phyloP scores from a whole-genome alignment of 352 stramenopile genomes.

The Globisporangium takayamanum region DNA sequence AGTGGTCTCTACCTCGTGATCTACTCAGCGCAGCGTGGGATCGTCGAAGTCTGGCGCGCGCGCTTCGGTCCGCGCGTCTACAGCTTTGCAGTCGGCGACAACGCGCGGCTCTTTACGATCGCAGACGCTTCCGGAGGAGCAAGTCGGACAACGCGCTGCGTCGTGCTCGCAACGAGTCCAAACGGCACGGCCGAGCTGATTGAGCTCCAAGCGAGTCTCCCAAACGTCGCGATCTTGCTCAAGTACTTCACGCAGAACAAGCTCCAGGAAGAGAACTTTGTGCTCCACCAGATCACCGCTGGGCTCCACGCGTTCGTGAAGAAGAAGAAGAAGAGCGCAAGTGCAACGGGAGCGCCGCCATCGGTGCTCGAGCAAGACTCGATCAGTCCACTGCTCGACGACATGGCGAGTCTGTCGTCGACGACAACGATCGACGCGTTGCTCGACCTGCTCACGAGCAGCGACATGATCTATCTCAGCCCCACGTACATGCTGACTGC shows the following conservation, averaged over 20 bases:
- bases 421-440: conserved; percentile 61
- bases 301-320: conserved; percentile 67
- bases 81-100: conserved; percentile 61
- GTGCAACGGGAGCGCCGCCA: conserved; percentile 16
- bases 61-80: conserved; percentile 70
- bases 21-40: conserved; percentile 76
- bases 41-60: conserved; percentile 79
- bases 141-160: conserved; percentile 34
- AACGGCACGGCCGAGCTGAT: conserved; percentile 43
- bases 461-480: conserved; percentile 51
- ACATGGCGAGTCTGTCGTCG: conserved; percentile 59
- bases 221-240: conserved; percentile 58
- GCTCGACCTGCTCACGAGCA: conserved; percentile 58
- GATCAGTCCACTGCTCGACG: conserved; percentile 46
- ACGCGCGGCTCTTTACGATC: conserved; percentile 59
- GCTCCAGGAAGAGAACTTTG: conserved; percentile 82
- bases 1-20: conserved; percentile 77
- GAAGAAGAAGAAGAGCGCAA: conserved; percentile 27
- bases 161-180: conserved; percentile 35
- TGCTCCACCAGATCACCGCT: conserved; percentile 74
- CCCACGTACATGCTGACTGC: conserved; percentile 55
- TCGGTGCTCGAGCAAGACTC: conserved; percentile 41
- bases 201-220: conserved; percentile 44
- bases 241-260: conserved; percentile 86
- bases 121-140: conserved; percentile 20